Evolutionary conservation across 2,329 filamentous ascomycete species (phyloP).

Genomic region (Monilinia fructicola): DNA sequence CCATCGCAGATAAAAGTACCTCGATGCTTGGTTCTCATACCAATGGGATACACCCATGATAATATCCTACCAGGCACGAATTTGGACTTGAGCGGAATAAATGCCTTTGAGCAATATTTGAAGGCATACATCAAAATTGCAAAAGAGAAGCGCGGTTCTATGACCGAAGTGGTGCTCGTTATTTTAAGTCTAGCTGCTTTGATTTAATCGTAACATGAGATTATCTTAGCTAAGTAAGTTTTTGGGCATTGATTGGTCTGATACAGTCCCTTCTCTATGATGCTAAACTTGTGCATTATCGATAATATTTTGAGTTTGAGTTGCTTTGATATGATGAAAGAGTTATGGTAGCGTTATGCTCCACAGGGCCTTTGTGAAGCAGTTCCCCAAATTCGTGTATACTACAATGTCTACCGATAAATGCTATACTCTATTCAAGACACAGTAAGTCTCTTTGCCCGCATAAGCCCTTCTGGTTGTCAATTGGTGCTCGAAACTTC

Average conservation of each 20-base stretch:
- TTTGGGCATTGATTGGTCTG: not conserved
- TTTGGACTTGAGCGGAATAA: not conserved
- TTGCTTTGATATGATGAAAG: not conserved
- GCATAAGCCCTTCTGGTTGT: too few relatives aligned
- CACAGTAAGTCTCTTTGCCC: not conserved
- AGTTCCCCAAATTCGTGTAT: not conserved
- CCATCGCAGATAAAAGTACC: not conserved
- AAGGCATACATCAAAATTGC: not conserved
- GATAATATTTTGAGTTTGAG: not conserved
- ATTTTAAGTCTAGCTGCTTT: not conserved
- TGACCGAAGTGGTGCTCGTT: not conserved
- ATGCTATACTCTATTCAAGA: not conserved
- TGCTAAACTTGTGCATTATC: not conserved
- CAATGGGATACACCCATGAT: slow-evolving; percentile 18
- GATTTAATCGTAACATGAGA: too few relatives aligned
- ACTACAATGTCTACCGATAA: not conserved
- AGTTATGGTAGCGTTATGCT: not conserved
- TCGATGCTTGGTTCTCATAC: not conserved
- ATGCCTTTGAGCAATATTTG: not conserved
- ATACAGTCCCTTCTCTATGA: too few relatives aligned
- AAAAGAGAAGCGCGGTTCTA: not conserved
- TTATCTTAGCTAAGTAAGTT: not conserved
- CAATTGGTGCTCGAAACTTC: too few relatives aligned
- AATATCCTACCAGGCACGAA: not conserved
- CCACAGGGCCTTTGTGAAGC: not conserved